Evolutionary conservation across 345 rosid genomes (phyloP), one percentile per base, ranked within the genome.

Genomic region (Camelina sativa): DNA sequence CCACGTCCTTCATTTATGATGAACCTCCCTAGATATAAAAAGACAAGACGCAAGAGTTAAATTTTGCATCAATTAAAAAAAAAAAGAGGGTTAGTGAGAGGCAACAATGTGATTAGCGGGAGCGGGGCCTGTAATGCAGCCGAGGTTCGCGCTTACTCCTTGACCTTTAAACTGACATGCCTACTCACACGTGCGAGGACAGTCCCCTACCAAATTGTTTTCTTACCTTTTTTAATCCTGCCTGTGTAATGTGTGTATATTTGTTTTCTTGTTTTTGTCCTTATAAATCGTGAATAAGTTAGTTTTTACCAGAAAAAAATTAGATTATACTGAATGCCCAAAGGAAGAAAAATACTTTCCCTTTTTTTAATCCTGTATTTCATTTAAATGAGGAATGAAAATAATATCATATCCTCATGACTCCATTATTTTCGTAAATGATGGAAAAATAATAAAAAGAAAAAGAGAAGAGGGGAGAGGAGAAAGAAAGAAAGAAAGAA

Each of bases 111-210:
- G 16, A 40, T 62, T 72, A 72, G 72, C 82, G 64, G 60, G 48
- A 82, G 90, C 84, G 77, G 81, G 84, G 89, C 89, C 87, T 80
- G 71, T 41, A 64, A 57, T 41, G 61, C 73, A 87, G 92, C 84
- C 91, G 88, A 79, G 71, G 76, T 78, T 83, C 34, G 68, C 84
- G 91, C 84, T 76, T 41, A 48, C 58, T 73, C 67, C 86, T 51
- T 69, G 61, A 76, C 75, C 77, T 34, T 10, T 0, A 12, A 28
- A 54, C 59, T 48, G 71, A 77, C 87, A 79, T 78, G 76, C 77
- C 71, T 52, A 69, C 61, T 83, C 83, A 80, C 89, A 88, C 89
- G 89, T 89, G 91, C 84, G 80, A 79, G 61, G 43, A 67, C 81
- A 67, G 82, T 78, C 80, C 30, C 61, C 90, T 55, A 37, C 10